A percentile compares a stretch with the other conserved stretches of the same genome.
Evolutionary conservation across 176 grass and related monocot genomes (phyloP).

Genomic region (Juncus inflexus): DNA sequence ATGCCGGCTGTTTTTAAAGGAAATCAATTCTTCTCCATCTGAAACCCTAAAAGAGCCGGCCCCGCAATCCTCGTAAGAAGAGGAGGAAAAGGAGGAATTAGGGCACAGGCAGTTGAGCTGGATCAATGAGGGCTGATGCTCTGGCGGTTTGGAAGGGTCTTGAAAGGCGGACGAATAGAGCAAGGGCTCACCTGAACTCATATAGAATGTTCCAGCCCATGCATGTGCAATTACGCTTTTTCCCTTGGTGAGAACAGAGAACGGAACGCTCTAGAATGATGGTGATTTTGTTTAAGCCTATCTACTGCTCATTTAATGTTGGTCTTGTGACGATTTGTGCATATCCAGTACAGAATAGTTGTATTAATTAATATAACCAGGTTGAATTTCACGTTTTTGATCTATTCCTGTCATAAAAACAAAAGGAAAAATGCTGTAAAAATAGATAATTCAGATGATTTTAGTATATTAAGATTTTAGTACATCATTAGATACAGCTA

Average conservation of each 20-base stretch:
- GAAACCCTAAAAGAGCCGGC: constrained; percentile 36
- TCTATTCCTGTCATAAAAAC: constrained; percentile 9
- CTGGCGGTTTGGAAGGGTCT: constrained; percentile 38
- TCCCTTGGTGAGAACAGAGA: constrained; percentile 5
- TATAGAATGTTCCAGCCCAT: constrained; percentile 51
- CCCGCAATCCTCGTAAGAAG: constrained; percentile 54
- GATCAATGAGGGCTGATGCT: constrained; percentile 16
- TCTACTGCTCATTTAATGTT: neutral
- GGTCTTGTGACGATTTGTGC: constrained; percentile 11
- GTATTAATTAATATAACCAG: neutral
- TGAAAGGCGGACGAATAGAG: constrained; percentile 43
- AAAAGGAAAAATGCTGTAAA: neutral
- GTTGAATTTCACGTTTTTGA: neutral
- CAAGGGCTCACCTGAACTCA: constrained; percentile 64
- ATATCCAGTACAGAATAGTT: neutral
- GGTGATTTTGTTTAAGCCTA: neutral
- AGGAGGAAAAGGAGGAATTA: constrained; percentile 51
- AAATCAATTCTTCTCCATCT: constrained; percentile 31
- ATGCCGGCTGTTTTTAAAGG: constrained; percentile 20
- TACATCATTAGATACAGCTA: neutral
- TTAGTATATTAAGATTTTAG: neutral
- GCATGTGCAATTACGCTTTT: constrained; percentile 25
- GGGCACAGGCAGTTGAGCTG: constrained; percentile 48
- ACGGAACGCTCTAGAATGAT: neutral
- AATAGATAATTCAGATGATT: neutral